These are phyloP conservation scores for Smithsoniella earleae DNA, from an alignment of 163 green algal species.

Conservation along the genomic window DNA sequence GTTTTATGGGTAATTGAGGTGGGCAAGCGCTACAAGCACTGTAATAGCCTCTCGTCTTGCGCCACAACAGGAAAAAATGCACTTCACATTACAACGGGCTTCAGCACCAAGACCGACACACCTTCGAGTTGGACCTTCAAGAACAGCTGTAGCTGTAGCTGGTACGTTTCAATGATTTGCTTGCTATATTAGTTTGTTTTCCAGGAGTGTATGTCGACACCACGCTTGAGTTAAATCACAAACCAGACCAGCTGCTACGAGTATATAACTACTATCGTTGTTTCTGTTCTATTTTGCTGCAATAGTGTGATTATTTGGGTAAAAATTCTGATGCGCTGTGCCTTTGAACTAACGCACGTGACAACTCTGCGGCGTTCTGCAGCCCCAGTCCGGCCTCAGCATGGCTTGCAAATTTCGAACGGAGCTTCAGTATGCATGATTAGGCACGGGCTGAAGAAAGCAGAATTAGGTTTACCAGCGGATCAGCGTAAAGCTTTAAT, in stretches of 20 bases:
- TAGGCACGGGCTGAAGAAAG: constrained; percentile 78
- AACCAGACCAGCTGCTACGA: too few species aligned
- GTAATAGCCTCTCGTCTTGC: too few species aligned
- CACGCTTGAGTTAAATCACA: too few species aligned
- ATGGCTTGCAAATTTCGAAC: constrained; percentile 4
- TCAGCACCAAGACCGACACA: neutral
- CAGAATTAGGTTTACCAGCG: constrained; percentile 73
- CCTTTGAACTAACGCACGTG: neutral
- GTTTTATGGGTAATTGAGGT: too few species aligned
- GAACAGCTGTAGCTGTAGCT: neutral
- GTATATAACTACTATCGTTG: neutral
- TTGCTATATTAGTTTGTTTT: neutral
- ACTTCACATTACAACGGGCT: constrained; percentile 15
- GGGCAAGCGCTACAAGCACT: too few species aligned
- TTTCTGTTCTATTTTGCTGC: neutral
- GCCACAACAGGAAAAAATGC: too few species aligned
- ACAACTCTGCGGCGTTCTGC: neutral
- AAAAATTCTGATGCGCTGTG: neutral
- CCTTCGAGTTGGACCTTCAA: neutral
- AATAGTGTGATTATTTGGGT: neutral
- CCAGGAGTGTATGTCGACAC: too few species aligned
- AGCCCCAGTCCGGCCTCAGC: constrained; percentile 11
- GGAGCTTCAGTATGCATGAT: constrained; percentile 54
- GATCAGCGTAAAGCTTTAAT: constrained; percentile 98
- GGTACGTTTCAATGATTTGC: neutral